Evolutionary conservation across 2,329 filamentous ascomycete genomes (phyloP), one percentile per base, ranked within the genome.

Genomic region (Penicillium sp.): DNA sequence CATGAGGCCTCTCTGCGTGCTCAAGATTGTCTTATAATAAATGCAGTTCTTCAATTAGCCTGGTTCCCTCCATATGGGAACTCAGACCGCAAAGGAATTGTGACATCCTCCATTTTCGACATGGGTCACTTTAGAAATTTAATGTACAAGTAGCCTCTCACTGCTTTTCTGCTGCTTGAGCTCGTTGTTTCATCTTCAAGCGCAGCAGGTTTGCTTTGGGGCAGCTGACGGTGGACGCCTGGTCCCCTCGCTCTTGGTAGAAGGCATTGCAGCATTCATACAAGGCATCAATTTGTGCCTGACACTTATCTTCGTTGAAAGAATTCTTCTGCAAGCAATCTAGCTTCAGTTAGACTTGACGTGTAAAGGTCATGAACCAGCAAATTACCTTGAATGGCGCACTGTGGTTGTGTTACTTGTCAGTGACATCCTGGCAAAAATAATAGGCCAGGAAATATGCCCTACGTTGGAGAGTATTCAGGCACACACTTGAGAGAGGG

Each of bases 251-350:
- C 53, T 83, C 81, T 64, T 87, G 78, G 75, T 99, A 97, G 71
- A 97, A 96, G 11, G 84, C 82, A 67, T 92, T 86, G 74, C 94
- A 99, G 75, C 94, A 99, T 64, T 94, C 88, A 74, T 97, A 99
- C 23, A 99, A 78, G 2, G 91, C 90, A 70, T 93, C 87, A 53
- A 99, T 83, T 67, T 91, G 79, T 16, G 77, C 72, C 68, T 88
- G 84, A 74, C 94, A 99, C 68, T 86, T 95, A 40, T 84, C 84
- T 74, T 97, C 91, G 56, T 95, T 84, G 77, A 89, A 97, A 50
- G 85, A 85, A 72, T 92, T 92, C 74, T 86, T 93, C 43, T 84
- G 84, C 58, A 99, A 79, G 68, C 94, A 99, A 64, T 87, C 91
- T 96, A 66, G 34, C 23, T 27, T 19, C 35, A 38, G 34, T 63